Conservation (phyloP, 176 grass and related monocot species). For the Eleusine indica region DNA sequence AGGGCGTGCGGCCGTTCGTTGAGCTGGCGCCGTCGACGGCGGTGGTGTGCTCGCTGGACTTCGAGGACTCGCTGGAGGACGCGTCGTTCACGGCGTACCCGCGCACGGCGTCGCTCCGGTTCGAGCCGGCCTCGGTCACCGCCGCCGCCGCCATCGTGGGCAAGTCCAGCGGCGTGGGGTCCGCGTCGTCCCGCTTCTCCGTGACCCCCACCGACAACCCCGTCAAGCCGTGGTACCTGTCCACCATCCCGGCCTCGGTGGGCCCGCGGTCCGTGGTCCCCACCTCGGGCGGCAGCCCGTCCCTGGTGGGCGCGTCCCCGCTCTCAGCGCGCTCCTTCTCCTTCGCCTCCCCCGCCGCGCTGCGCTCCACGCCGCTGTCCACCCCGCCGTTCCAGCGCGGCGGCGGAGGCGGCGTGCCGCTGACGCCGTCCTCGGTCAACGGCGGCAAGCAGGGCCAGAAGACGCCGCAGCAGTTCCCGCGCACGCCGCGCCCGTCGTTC, state of each 20-base stretch:
- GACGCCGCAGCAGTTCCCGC: slow-evolving; percentile 58
- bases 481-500: slow-evolving; percentile 93
- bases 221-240: slow-evolving; percentile 98
- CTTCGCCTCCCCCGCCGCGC: slow-evolving; percentile 86
- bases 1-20: slow-evolving; percentile 89
- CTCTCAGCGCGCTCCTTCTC: slow-evolving; percentile 94
- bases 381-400: slow-evolving; percentile 32
- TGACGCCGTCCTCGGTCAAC: slow-evolving; percentile 37
- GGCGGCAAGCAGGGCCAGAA: slow-evolving; percentile 33
- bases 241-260: slow-evolving; percentile 55
- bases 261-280: slow-evolving; percentile 63
- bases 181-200: slow-evolving; percentile 90
- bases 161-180: slow-evolving; percentile 45
- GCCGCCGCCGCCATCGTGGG: slow-evolving; percentile 20
- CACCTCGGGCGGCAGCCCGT: slow-evolving; percentile 68
- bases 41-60: slow-evolving; percentile 83
- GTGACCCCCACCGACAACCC: slow-evolving; percentile 81
- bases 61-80: slow-evolving; percentile 92
- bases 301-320: slow-evolving; percentile 87
- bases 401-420: neutral
- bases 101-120: slow-evolving; percentile 83
- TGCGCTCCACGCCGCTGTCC: slow-evolving; percentile 39
- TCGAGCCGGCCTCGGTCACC: slow-evolving; percentile 42
- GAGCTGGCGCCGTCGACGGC: slow-evolving; percentile 69
- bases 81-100: slow-evolving; percentile 78